Evolutionary conservation across 257 asterid species (phyloP).

Genomic region (Jaltomata sinuosa): DNA sequence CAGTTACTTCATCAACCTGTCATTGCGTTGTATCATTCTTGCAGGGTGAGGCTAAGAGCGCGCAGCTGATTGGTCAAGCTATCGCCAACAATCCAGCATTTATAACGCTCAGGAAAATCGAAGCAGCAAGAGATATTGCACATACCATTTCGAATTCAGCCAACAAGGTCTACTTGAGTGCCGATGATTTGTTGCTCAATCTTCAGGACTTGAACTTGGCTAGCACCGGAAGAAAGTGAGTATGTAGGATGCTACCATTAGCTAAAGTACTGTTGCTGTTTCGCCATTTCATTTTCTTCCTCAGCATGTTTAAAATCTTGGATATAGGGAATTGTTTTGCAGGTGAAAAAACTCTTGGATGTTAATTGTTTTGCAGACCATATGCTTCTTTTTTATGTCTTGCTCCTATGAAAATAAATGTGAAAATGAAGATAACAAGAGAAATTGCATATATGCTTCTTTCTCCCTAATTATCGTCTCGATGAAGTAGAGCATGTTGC

Average conservation of each 20-base stretch:
- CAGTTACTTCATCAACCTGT: not conserved
- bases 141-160: conserved; percentile 48
- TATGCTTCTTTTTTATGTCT: not conserved
- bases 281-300: not conserved
- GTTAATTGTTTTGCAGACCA: not conserved
- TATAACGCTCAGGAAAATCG: conserved; percentile 78
- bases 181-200: conserved; percentile 77
- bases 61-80: conserved; percentile 89
- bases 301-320: not conserved
- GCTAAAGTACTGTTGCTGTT: not conserved
- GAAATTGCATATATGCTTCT: not conserved
- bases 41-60: conserved; percentile 99
- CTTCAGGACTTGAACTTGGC: conserved; percentile 44
- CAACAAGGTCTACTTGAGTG: conserved; percentile 72
- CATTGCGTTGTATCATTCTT: not conserved
- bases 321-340: not conserved
- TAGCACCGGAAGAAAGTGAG: conserved; percentile 14
- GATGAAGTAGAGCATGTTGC: not conserved
- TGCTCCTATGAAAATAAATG: not conserved
- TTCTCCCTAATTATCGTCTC: not conserved
- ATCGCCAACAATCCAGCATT: conserved; percentile 84
- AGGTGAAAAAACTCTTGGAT: not conserved
- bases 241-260: not conserved
- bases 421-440: not conserved
- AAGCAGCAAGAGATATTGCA: conserved; percentile 79